Conservation (phyloP, 495 filamentous ascomycete species). For the Tuber aestivum region DNA sequence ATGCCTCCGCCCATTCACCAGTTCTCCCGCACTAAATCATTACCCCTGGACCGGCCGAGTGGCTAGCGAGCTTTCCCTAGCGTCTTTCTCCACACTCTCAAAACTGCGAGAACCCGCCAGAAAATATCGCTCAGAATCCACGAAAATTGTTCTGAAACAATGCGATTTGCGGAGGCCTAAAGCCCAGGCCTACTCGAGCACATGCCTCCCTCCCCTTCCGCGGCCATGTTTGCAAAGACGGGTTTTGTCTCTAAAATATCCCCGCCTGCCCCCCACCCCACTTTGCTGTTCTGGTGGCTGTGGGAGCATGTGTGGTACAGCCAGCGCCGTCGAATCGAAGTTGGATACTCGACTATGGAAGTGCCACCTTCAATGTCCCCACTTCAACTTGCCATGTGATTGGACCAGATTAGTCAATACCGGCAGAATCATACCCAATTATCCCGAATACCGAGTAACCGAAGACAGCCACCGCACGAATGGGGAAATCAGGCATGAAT, state of each 20-base stretch:
- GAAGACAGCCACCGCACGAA: background rate
- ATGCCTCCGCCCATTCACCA: background rate
- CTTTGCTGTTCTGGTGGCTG: background rate
- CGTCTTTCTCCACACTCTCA: background rate
- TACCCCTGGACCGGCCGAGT: background rate
- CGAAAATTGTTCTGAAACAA: background rate
- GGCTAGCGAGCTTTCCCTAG: background rate
- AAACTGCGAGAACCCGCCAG: background rate
- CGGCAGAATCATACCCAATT: background rate
- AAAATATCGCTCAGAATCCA: background rate
- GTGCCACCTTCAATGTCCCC: background rate
- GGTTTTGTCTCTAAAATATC: background rate
- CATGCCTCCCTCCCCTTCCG: background rate
- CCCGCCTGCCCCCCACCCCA: background rate
- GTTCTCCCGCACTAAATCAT: background rate
- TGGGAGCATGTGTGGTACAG: background rate
- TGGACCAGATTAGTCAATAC: background rate
- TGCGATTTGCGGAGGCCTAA: background rate
- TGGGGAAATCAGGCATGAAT: background rate
- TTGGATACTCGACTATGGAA: background rate
- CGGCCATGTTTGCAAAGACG: background rate
- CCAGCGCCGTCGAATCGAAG: background rate
- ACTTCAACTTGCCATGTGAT: background rate
- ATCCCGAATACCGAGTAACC: conserved; percentile 1
- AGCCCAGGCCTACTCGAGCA: background rate